Evolutionary conservation across 805 yeast genomes (phyloP), one percentile per base, ranked within the genome.

Genomic region (Hagleromyces aurorensis): DNA sequence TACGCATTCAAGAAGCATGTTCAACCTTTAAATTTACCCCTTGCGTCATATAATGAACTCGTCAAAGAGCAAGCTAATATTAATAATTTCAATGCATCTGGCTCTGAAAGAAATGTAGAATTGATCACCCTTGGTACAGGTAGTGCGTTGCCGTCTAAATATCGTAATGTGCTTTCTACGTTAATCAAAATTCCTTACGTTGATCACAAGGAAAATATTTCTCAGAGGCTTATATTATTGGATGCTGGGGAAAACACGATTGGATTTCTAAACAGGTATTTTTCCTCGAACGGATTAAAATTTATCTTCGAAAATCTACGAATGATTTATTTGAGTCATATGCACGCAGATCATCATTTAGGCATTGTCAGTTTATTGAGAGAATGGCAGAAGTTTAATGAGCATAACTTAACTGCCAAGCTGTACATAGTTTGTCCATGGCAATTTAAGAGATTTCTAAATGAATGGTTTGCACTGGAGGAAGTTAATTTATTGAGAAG

Each of bases 221-320:
- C 31, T 5, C 65, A 50, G 44, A 59, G 70, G 40, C 55, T 78
- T 3, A 51, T 82, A 0, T 43, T 91, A 13, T 58, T 91, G 20
- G 99, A 91, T 57, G 94, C 91, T n/a, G 99, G 99, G 11, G 99
- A 91, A 51, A 86, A 84, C 36, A 84, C 97, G 0, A 46, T 79
- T 13, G 95, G 94, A 2, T 59, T 82, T 0, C 55, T 91, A 37
- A 52, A 61, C 18, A 69, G 97, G 41, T 62, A 72, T 33, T 74
- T 74, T 38, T 76, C 77, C 0, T 61, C 64, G 7, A 61, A 59
- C 1, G 66, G 67, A 11, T 39, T 63, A 2, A 44, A 47, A 2
- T 47, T 50, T 13, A 55, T 80, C 2, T 64, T 87, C 38, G 41
- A 57, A 22, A 93, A 87, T 44, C 57, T 87, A 34, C 61, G 69